phyloP scores from a whole-genome alignment of 192 early-diverging fungal species.

The Entomortierella lignicola region DNA sequence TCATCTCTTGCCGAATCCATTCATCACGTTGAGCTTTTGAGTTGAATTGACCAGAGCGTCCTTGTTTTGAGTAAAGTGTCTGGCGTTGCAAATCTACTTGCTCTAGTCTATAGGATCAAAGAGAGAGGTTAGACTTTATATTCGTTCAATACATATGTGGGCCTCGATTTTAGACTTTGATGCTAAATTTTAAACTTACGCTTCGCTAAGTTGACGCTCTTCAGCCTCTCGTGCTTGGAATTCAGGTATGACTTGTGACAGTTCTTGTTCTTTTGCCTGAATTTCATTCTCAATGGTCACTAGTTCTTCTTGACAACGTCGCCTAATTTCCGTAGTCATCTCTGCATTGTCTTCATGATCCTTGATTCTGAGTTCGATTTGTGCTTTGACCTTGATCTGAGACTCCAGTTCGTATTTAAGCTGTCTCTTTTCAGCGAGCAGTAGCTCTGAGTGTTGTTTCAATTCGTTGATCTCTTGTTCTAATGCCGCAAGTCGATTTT shows the following conservation, averaged over 20 bases:
- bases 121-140: not conserved
- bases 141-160: too few relatives aligned
- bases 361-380: slow-evolving; percentile 82
- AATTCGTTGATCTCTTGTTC: slow-evolving; percentile 71
- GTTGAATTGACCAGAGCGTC: slow-evolving; percentile 81
- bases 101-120: slow-evolving; percentile 60
- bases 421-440: slow-evolving; percentile 77
- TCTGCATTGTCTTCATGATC: slow-evolving; percentile 77
- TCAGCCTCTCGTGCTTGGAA: slow-evolving; percentile 69
- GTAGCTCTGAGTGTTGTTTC: slow-evolving; percentile 72
- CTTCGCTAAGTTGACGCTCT: slow-evolving; percentile 71
- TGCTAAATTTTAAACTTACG: slow-evolving; percentile 57
- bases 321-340: slow-evolving; percentile 34
- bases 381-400: slow-evolving; percentile 79
- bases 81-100: slow-evolving; percentile 76
- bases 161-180: too few relatives aligned
- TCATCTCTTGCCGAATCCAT: slow-evolving; percentile 80
- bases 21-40: slow-evolving; percentile 81
- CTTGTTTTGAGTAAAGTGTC: slow-evolving; percentile 87
- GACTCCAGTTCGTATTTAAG: slow-evolving; percentile 79
- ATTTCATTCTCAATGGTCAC: slow-evolving; percentile 67
- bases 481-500: slow-evolving; percentile 58
- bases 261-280: slow-evolving; percentile 68
- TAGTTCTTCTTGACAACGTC: slow-evolving; percentile 48
- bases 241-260: slow-evolving; percentile 71